Evolutionary conservation across 2,329 filamentous ascomycete genomes (phyloP), one percentile per base, ranked within the genome.

Genomic region (Epichloe baconii): DNA sequence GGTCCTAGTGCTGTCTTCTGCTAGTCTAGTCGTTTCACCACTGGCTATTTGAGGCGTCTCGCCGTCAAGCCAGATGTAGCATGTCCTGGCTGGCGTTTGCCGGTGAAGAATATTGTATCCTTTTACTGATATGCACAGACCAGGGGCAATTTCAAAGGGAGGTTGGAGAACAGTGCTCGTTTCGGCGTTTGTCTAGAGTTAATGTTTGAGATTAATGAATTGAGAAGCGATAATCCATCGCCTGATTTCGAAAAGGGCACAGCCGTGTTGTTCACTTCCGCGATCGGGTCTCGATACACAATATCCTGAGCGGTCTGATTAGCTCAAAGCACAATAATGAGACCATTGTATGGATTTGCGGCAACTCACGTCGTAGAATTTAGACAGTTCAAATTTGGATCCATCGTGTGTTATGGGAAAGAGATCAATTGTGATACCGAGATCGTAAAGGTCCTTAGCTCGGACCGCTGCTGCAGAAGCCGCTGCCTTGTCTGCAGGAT

Each of bases 381-480:
- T 90, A 52, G 79, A 75, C 4, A 87, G 73, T 57, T 95, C 85
- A 62, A 98, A 98, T 36, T 77, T 78, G 55, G 79, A 76, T 31
- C 83, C 82, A 3, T 67, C 72, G 1, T 79, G 79, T 23, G 85
- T 86, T 52, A 98, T 91, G 0, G 93, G 90, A 58, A 97, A 98
- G 0, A 98, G 72, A 61, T 97, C 91, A 54, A 98, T 95, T 1
- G 80, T 80, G 34, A 96, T 89, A 4, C 90, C 89, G 31, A 97
- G 73, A 63, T 98, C 93, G 63, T 96, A 97, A 21, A 98, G 67
- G 69, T 98, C 93, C 64, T 95, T 95, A 31, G 93, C 93, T 49
- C 90, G 80, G 5, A 93, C 88, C 6, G 87, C 83, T 4, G 93
- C 88, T 37, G 85, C 81, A 14, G 85, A 85, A 49, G 84, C 82